Conservation (phyloP, 768 basidiomycete genomes). For the Mycena rebaudengoi region DNA sequence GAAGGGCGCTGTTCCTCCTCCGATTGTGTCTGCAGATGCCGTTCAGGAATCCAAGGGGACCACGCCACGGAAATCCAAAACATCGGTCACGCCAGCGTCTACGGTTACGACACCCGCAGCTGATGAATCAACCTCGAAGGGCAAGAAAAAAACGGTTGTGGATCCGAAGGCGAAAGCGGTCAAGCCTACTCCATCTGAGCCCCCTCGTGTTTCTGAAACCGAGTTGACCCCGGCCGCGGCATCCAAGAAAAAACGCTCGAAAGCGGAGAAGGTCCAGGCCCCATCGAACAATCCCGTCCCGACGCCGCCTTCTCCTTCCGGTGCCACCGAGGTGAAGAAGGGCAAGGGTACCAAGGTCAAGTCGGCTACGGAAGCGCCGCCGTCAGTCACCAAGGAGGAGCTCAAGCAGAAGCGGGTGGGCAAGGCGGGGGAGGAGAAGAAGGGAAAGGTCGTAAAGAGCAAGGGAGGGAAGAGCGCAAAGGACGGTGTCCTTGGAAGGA, state of each 20-base stretch:
- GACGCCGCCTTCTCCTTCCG: background rate
- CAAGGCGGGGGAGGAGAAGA: slow-evolving; percentile 65
- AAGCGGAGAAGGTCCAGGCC: background rate
- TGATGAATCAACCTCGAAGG: background rate
- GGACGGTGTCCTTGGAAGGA: slow-evolving; percentile 62
- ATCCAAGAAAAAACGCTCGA: slow-evolving; percentile 3
- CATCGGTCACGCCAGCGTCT: background rate
- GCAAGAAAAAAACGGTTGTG: slow-evolving; percentile 13
- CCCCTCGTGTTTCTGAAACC: slow-evolving; percentile 11
- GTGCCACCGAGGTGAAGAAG: background rate
- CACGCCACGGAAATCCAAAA: background rate
- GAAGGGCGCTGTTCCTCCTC: background rate
- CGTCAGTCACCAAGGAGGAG: background rate
- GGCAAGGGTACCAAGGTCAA: background rate
- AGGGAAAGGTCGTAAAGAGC: slow-evolving; percentile 48
- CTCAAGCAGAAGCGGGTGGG: slow-evolving; percentile 51
- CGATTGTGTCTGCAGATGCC: background rate
- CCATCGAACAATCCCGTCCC: background rate
- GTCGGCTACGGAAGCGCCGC: background rate
- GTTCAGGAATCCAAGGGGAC: background rate
- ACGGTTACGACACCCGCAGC: background rate
- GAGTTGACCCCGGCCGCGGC: background rate
- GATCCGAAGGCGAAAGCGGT: background rate
- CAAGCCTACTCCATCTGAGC: background rate
- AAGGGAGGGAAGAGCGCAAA: slow-evolving; percentile 60